phyloP scores from a whole-genome alignment of 305 asterid species.

The Striga hermonthica region DNA sequence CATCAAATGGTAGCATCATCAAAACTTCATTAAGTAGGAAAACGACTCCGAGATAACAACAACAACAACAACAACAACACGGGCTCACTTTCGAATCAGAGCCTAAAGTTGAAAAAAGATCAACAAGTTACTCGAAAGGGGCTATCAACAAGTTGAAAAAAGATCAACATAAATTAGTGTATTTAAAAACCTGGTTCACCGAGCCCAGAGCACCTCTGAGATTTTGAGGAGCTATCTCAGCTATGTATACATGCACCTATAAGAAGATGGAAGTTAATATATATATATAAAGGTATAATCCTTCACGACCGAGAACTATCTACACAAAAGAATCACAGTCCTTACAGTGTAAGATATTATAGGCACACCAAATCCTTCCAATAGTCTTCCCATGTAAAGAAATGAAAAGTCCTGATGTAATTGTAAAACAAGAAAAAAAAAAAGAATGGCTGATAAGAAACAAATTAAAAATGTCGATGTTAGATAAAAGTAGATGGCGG shows the following conservation, averaged over 20 bases:
- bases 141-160: no score
- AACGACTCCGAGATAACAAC: no score
- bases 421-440: slow-evolving; percentile 11
- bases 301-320: slow-evolving; percentile 12
- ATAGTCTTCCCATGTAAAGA: slow-evolving; percentile 95
- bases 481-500: neutral
- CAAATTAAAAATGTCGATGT: neutral
- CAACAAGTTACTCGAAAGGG: no score
- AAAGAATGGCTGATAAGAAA: slow-evolving; percentile 11
- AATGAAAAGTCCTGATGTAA: slow-evolving; percentile 64
- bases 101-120: no score
- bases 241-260: slow-evolving; percentile 95
- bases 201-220: slow-evolving; percentile 89
- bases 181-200: slow-evolving; percentile 75
- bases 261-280: slow-evolving; percentile 6
- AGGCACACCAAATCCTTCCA: slow-evolving; percentile 99
- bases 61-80: no score
- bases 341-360: slow-evolving; percentile 76
- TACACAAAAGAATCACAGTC: slow-evolving; percentile 10
- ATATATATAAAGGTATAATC: neutral
- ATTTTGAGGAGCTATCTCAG: slow-evolving; percentile 92
- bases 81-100: no score
- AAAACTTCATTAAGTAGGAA: no score
- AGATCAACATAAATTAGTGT: slow-evolving; percentile 32
- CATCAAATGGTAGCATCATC: no score